Evolutionary conservation across 2,329 filamentous ascomycete genomes (phyloP).

Genomic region (Monilinia polystroma): DNA sequence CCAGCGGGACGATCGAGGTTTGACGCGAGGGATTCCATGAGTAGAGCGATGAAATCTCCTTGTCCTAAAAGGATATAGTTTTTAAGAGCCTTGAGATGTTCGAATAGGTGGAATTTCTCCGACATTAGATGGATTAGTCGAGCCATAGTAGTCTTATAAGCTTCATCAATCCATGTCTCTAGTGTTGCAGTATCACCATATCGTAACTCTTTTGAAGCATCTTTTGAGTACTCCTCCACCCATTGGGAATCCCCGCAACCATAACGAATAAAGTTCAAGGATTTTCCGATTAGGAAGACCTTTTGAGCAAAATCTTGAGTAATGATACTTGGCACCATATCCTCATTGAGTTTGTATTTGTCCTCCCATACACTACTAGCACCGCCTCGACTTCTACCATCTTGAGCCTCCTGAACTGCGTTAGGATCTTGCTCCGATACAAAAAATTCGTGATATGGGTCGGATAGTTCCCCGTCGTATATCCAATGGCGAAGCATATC

Average conservation of each 20-base stretch:
- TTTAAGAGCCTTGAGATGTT: conserved; percentile 88
- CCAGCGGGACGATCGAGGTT: conserved; percentile 96
- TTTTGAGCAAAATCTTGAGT: conserved; percentile 92
- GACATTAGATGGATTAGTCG: conserved; percentile 91
- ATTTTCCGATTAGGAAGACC: conserved; percentile 96
- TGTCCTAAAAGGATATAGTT: conserved; percentile 93
- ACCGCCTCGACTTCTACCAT: conserved; percentile 55
- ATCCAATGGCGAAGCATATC: conserved; percentile 96
- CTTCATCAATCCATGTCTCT: conserved; percentile 91
- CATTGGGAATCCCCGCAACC: conserved; percentile 90
- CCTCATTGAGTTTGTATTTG: conserved; percentile 83
- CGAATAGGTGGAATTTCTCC: conserved; percentile 90
- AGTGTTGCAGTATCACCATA: conserved; percentile 93
- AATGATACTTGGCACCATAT: conserved; percentile 91
- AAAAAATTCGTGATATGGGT: conserved; percentile 94
- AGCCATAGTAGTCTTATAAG: conserved; percentile 97
- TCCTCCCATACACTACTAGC: conserved; percentile 96
- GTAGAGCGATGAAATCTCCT: conserved; percentile 92
- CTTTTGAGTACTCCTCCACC: conserved; percentile 95
- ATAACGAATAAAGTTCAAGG: conserved; percentile 95
- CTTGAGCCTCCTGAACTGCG: conserved; percentile 45
- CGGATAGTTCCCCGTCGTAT: conserved; percentile 95
- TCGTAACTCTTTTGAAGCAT: conserved; percentile 82
- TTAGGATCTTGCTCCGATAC: conserved; percentile 75
- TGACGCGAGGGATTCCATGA: conserved; percentile 93